These are phyloP conservation scores for Pseudogymnoascus sp. DNA, from an alignment of 2,329 filamentous ascomycete species.

Conservation along the genomic window DNA sequence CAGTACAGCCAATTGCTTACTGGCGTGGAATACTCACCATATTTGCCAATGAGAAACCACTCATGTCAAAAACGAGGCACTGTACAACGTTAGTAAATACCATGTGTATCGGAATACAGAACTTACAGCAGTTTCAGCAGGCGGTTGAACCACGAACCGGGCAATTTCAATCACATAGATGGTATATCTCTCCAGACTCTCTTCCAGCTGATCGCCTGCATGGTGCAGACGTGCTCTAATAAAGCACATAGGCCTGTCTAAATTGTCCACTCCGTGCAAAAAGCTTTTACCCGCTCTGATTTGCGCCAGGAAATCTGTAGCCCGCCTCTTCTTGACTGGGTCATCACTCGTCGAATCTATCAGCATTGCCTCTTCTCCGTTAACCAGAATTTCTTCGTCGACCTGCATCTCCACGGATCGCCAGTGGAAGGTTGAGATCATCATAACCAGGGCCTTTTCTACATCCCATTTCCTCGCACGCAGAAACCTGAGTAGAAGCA, in stretches of 20 bases:
- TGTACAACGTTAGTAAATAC: constrained; percentile 32
- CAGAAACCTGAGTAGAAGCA: constrained; percentile 72
- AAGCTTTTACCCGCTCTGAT: constrained; percentile 89
- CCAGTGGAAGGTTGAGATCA: constrained; percentile 93
- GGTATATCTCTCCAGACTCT: constrained; percentile 80
- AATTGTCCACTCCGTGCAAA: constrained; percentile 78
- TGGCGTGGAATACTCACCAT: constrained; percentile 55
- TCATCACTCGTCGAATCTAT: constrained; percentile 52
- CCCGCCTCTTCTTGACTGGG: constrained; percentile 56
- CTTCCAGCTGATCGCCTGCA: constrained; percentile 73
- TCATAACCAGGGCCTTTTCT: constrained; percentile 86
- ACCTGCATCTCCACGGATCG: constrained; percentile 75
- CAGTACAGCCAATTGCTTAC: constrained; percentile 13
- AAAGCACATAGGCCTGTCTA: constrained; percentile 78
- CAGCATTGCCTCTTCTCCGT: constrained; percentile 65
- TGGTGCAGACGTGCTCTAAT: constrained; percentile 78
- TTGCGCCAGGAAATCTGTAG: constrained; percentile 74
- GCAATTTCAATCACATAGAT: constrained; percentile 92
- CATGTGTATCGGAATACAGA: neutral
- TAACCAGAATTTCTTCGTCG: constrained; percentile 77
- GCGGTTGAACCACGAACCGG: constrained; percentile 71
- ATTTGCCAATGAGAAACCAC: constrained; percentile 84
- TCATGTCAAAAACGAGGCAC: constrained; percentile 96
- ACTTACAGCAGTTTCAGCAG: constrained; percentile 86
- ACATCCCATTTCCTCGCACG: constrained; percentile 94